Evolutionary conservation across 805 yeast species (phyloP), one percentile per base, ranked within the genome.

Genomic region (Myxozyma sirexii): DNA sequence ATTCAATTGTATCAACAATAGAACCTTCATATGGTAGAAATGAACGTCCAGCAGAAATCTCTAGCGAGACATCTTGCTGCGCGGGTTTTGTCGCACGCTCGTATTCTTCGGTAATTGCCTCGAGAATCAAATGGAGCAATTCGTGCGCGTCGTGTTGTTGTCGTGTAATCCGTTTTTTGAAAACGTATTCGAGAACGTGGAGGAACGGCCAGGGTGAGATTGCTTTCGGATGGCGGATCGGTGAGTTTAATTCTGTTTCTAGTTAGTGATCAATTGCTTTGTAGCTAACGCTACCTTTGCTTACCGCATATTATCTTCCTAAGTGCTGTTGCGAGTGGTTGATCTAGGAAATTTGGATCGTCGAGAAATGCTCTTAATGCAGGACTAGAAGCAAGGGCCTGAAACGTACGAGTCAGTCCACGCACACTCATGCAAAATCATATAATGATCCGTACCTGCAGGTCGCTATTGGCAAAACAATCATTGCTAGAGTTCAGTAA

Each of bases 61-160:
- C 50, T 62, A 67, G 53, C 65, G 43, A 0, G 41, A 54, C 27
- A 1, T 57, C 54, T 8, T 63, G 60, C 12, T 52, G 55, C 8
- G 21, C 33, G 13, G 17, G 12, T 73, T 74, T 8, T 6, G 50
- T 29, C 26, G 19, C 53, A 31, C 50, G 57, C 15, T 76, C 67
- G 65, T 82, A 79, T 70, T 93, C 97, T 56, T 79, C 80, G 52
- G 87, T 84, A 52, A 94, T 76, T 0, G 93, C 85, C 68, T 92
- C 96, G 23, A 93, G 75, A 21, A 92, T 79, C 54, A 90, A 74
- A 70, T 90, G 96, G 31, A 93, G 81, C 64, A 94, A 78, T 69
- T 93, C 99, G 68, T 94, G 97, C 0, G 98, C 97, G 75, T 93
- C 99, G 69, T 93, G 96, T 72, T 94, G 99, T 47, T 82, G 83